These are phyloP conservation scores for Nakaseomyces kungkrabaensis DNA, from an alignment of 1,139 yeast species.

Conservation along the genomic window DNA sequence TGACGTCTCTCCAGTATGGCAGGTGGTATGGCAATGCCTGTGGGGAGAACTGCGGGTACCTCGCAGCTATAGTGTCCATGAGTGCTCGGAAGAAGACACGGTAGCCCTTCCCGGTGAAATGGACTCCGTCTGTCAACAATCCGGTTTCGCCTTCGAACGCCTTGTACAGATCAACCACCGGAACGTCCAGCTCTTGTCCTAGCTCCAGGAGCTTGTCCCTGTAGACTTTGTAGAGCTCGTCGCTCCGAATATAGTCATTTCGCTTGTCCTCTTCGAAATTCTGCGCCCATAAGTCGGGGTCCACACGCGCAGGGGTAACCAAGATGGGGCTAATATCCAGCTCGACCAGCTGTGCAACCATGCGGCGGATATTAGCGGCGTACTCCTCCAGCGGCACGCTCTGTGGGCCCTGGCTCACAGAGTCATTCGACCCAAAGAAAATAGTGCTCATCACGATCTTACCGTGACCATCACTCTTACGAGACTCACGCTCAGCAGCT, in stretches of 20 bases:
- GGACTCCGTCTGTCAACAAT: constrained; percentile 53
- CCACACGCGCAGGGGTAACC: constrained; percentile 58
- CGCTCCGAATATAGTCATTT: constrained; percentile 33
- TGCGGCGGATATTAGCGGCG: constrained; percentile 35
- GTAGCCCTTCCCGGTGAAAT: constrained; percentile 55
- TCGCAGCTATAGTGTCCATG: constrained; percentile 30
- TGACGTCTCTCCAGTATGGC: constrained; percentile 34
- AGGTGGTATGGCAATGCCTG: constrained; percentile 31
- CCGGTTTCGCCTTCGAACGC: constrained; percentile 31
- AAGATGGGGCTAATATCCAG: constrained; percentile 42
- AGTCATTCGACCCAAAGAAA: constrained; percentile 75
- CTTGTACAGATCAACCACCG: constrained; percentile 46
- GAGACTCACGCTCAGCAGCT: constrained; percentile 28
- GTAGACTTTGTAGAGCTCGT: constrained; percentile 38
- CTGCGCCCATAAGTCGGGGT: constrained; percentile 33
- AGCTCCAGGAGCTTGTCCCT: constrained; percentile 40
- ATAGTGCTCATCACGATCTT: constrained; percentile 40
- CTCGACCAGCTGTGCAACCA: constrained; percentile 34
- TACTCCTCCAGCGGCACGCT: constrained; percentile 44
- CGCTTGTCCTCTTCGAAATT: constrained; percentile 26
- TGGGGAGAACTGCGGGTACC: constrained; percentile 42
- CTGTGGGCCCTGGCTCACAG: constrained; percentile 41
- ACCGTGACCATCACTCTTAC: background rate
- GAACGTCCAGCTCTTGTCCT: constrained; percentile 38
- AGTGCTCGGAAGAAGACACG: constrained; percentile 40